phyloP scores from a whole-genome alignment of 495 filamentous ascomycete genomes.

The Podospora conica region DNA sequence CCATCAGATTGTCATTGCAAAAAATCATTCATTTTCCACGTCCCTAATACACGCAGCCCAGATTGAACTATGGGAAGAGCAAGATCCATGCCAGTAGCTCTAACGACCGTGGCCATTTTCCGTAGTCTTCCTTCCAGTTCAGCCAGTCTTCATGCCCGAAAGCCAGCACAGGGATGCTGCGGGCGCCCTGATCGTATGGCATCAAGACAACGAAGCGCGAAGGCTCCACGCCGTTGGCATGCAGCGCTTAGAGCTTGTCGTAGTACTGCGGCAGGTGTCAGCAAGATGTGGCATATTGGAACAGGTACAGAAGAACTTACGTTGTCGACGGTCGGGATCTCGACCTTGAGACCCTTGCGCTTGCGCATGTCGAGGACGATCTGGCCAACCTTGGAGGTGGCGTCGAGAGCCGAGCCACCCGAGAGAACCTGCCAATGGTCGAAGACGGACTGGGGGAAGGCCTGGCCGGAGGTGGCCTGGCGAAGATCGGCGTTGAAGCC shows the following conservation, averaged over 20 bases:
- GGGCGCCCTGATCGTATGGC: conserved; percentile 15
- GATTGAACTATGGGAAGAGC: conserved; percentile 14
- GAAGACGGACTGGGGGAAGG: conserved; percentile 98
- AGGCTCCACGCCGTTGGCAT: conserved; percentile 32
- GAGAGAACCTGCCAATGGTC: conserved; percentile 95
- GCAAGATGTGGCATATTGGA: conserved; percentile 23
- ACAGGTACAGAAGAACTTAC: conserved; percentile 53
- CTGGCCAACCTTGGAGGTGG: conserved; percentile 75
- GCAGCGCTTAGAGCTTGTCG: conserved; percentile 82
- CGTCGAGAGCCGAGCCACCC: conserved; percentile 88
- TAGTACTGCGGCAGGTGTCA: conserved; percentile 76
- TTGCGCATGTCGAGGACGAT: conserved; percentile 88
- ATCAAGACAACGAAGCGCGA: conserved; percentile 33
- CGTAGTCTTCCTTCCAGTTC: conserved; percentile 12
- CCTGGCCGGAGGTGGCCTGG: conserved; percentile 86
- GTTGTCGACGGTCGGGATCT: conserved; percentile 84
- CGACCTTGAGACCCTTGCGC: conserved; percentile 98
- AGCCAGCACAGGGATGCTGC: conserved; percentile 4
- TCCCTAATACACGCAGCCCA: conserved; percentile 25
- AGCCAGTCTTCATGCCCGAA: conserved; percentile 10
- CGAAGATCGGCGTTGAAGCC: conserved; percentile 98
- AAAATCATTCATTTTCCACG: conserved; percentile 24
- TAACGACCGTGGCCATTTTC: conserved; percentile 20
- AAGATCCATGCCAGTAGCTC: conserved; percentile 12
- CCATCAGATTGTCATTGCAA: not conserved